Evolutionary conservation across 768 basidiomycete species (phyloP).

Genomic region (Leucogyrophana mollusca): DNA sequence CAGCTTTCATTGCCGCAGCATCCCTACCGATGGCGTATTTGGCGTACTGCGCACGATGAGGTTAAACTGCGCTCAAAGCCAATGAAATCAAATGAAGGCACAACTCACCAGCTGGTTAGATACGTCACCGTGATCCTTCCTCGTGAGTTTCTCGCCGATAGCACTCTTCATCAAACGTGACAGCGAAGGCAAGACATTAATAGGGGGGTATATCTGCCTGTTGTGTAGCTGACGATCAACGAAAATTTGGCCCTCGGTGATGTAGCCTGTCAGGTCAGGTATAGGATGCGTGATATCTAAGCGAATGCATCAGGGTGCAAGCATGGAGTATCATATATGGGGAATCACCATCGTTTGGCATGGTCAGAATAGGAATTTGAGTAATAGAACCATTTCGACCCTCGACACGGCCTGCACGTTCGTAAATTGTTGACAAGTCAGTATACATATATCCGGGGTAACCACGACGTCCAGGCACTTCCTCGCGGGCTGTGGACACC

Average conservation of each 20-base stretch:
- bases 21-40: conserved; percentile 98
- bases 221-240: conserved; percentile 98
- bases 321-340: conserved; percentile 12
- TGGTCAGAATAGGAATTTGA: conserved; percentile 98
- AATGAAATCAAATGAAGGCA: conserved; percentile 19
- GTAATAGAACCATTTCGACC: conserved; percentile 99
- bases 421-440: conserved; percentile 98
- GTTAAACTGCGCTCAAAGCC: too few species aligned
- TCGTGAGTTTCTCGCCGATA: conserved; percentile 94
- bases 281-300: conserved; percentile 99
- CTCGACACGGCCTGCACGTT: conserved; percentile 97
- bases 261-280: conserved; percentile 98
- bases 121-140: conserved; percentile 98
- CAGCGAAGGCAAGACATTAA: conserved; percentile 97
- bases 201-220: conserved; percentile 96
- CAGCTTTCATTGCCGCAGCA: conserved; percentile 98
- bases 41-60: conserved; percentile 66
- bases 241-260: conserved; percentile 98
- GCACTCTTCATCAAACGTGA: conserved; percentile 99
- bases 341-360: conserved; percentile 95
- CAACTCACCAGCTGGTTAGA: conserved; percentile 91
- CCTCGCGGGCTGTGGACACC: conserved; percentile 98
- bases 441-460: conserved; percentile 99
- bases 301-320: conserved; percentile 21
- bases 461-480: conserved; percentile 98